These are phyloP conservation scores for Coemansia sp. DNA, from an alignment of 192 early-diverging fungal species.

Conservation along the genomic window DNA sequence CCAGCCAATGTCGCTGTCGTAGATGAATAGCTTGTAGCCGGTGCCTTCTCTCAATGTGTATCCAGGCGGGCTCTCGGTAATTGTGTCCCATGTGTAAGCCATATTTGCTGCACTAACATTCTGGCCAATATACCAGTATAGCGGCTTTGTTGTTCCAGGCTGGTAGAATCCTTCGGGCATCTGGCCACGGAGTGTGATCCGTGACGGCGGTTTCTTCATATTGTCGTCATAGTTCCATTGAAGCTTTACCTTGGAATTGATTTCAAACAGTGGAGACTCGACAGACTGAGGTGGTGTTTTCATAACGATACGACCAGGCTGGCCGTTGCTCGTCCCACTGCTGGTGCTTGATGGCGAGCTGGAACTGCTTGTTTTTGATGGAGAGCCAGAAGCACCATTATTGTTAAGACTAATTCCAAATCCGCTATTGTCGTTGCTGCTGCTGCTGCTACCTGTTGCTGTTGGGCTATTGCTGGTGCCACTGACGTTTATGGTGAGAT, in stretches of 20 bases:
- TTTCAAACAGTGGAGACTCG: conserved; percentile 52
- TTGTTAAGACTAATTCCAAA: conserved; percentile 38
- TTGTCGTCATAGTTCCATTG: conserved; percentile 53
- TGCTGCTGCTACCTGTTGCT: conserved; percentile 3
- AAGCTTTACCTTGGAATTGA: conserved; percentile 44
- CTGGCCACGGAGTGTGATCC: conserved; percentile 49
- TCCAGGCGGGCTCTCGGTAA: conserved; percentile 53
- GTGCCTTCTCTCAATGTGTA: conserved; percentile 49
- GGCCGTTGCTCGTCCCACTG: conserved; percentile 51
- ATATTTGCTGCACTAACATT: conserved; percentile 40
- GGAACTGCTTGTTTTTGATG: conserved; percentile 39
- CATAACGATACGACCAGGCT: conserved; percentile 54
- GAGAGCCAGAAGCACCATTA: conserved; percentile 12
- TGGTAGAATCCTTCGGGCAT: conserved; percentile 46
- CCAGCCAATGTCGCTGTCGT: conserved; percentile 53
- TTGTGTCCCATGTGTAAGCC: conserved; percentile 49
- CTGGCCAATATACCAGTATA: conserved; percentile 56
- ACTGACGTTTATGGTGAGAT: conserved; percentile 24
- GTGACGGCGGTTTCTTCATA: conserved; percentile 49
- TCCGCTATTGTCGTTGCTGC: conserved; percentile 14
- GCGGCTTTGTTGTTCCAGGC: conserved; percentile 52
- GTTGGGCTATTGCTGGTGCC: conserved; percentile 2
- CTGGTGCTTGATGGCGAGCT: conserved; percentile 33
- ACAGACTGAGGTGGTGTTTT: conserved; percentile 50
- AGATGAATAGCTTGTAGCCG: conserved; percentile 53